These are phyloP conservation scores for Cystobasidium onofrii DNA, from an alignment of 768 basidiomycete genomes.

Conservation along the genomic window DNA sequence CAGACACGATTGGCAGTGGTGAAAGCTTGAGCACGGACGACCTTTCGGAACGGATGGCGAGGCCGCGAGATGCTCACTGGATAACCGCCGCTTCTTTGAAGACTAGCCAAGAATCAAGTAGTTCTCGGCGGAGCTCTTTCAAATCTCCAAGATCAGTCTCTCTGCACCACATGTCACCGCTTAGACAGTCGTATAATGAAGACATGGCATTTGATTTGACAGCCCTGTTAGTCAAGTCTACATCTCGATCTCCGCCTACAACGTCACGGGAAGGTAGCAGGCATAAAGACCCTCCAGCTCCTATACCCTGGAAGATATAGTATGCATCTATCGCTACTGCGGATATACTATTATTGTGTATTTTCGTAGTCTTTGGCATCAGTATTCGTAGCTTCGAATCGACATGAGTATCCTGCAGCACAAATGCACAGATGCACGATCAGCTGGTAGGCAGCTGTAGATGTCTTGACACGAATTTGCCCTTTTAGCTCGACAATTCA, in stretches of 20 bases:
- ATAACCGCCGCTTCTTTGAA: not conserved
- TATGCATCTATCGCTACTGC: not conserved
- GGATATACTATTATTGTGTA: too few species aligned
- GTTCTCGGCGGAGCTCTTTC: not conserved
- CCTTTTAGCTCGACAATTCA: too few species aligned
- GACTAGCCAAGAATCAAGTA: not conserved
- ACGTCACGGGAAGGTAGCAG: not conserved
- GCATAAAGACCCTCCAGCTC: not conserved
- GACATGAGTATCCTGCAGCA: too few species aligned
- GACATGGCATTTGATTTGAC: not conserved
- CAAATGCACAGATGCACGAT: too few species aligned
- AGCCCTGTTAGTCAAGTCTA: not conserved
- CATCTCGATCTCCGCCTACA: not conserved
- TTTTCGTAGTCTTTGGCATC: too few species aligned
- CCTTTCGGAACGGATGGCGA: not conserved
- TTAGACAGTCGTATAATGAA: not conserved
- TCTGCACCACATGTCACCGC: not conserved
- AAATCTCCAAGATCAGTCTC: not conserved
- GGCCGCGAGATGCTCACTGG: not conserved
- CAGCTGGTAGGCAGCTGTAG: too few species aligned
- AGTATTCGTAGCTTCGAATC: too few species aligned
- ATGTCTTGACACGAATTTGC: too few species aligned
- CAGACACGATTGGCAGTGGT: not conserved
- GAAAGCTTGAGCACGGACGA: not conserved
- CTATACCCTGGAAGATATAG: constrained; percentile 1